Evolutionary conservation across 768 basidiomycete genomes (phyloP).

Genomic region (Nevesoporus exiguus): DNA sequence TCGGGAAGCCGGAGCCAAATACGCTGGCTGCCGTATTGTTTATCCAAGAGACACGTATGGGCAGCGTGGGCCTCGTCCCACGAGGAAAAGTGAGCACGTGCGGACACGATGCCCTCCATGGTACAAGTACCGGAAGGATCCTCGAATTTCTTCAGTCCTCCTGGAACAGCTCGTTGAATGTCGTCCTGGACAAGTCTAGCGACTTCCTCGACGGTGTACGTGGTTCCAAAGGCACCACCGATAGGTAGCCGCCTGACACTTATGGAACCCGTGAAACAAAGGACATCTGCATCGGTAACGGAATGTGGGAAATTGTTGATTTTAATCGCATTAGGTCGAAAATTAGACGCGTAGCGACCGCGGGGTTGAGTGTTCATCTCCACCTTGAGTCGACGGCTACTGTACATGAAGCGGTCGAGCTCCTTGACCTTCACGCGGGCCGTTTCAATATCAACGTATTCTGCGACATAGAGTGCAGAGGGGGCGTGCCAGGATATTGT

Average conservation of each 20-base stretch:
- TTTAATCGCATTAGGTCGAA: conserved; percentile 38
- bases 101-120: too few species aligned
- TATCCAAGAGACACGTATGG: conserved; percentile 37
- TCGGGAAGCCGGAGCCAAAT: conserved; percentile 44
- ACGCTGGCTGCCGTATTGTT: conserved; percentile 31
- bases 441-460: conserved; percentile 30
- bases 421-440: conserved; percentile 31
- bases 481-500: conserved; percentile 52
- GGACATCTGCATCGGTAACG: conserved; percentile 24
- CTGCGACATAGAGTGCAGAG: conserved; percentile 42
- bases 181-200: conserved; percentile 22
- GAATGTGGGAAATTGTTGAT: conserved; percentile 40
- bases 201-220: too few species aligned
- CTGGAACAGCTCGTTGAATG: conserved; percentile 19
- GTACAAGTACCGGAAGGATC: too few species aligned
- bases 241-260: conserved; percentile 23
- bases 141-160: conserved; percentile 27
- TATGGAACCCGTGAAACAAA: conserved; percentile 30
- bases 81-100: too few species aligned
- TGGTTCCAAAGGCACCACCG: conserved; percentile 4
- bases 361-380: too few species aligned
- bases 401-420: too few species aligned
- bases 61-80: too few species aligned
- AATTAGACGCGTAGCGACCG: conserved; percentile 19
- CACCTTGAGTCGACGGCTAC: too few species aligned